phyloP scores from a whole-genome alignment of 2,329 filamentous ascomycete species.

The Tolypocladium paradoxum region DNA sequence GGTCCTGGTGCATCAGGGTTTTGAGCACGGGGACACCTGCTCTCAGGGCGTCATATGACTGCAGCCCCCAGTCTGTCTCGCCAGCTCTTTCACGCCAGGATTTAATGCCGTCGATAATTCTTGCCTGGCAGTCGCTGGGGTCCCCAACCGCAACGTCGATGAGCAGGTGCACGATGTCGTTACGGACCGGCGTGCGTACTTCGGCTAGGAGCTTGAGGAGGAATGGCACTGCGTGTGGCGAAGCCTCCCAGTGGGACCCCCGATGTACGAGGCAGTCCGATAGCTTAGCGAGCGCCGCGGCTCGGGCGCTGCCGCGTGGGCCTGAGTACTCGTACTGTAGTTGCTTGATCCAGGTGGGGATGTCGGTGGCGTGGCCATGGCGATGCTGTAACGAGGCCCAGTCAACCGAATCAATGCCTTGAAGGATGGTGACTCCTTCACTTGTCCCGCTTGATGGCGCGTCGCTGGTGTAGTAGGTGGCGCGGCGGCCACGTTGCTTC shows the following conservation, averaged over 20 bases:
- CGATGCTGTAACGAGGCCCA: not conserved
- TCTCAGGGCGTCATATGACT: not conserved
- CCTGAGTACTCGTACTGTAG: too few relatives aligned
- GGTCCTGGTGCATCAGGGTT: not conserved
- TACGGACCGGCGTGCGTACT: not conserved
- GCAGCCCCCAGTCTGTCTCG: not conserved
- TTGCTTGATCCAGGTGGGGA: not conserved
- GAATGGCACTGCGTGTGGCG: not conserved
- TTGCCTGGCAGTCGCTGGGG: not conserved
- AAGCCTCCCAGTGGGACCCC: not conserved
- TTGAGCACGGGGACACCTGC: not conserved
- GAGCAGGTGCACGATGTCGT: not conserved
- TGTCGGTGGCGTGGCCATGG: not conserved
- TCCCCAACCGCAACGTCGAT: not conserved
- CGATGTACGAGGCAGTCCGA: not conserved
- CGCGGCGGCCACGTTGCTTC: not conserved
- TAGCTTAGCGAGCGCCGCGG: not conserved
- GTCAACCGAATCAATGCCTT: not conserved
- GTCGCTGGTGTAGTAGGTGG: not conserved
- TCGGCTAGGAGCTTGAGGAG: not conserved
- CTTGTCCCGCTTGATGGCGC: too few relatives aligned
- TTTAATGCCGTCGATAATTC: not conserved
- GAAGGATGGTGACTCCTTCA: too few relatives aligned
- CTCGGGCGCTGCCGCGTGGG: not conserved
- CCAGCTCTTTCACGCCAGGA: not conserved